Conservation (phyloP, 1,284 basidiomycete genomes). For the Trametes sp. region DNA sequence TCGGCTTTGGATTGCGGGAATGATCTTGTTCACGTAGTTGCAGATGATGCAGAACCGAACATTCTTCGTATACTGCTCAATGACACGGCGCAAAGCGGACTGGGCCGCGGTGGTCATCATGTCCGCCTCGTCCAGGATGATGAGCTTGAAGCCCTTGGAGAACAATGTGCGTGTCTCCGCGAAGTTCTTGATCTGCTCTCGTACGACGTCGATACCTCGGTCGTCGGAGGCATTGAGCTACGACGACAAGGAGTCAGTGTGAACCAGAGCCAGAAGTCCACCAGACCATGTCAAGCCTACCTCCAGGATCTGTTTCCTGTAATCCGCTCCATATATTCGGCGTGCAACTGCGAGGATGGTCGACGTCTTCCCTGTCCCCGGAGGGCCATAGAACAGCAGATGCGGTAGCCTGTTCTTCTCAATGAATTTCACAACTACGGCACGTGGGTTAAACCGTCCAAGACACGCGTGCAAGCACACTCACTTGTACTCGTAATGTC, state of each 20-base stretch:
- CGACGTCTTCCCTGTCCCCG: slow-evolving; percentile 97
- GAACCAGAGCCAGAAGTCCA: no score
- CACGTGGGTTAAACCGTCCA: not conserved
- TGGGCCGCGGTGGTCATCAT: slow-evolving; percentile 99
- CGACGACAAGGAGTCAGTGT: no score
- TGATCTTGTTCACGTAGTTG: slow-evolving; percentile 99
- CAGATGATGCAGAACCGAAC: slow-evolving; percentile 99
- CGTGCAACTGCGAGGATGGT: slow-evolving; percentile 97
- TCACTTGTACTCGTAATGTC: slow-evolving; percentile 93
- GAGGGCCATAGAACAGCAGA: slow-evolving; percentile 97
- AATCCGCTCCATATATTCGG: slow-evolving; percentile 87
- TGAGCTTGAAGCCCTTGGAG: slow-evolving; percentile 95
- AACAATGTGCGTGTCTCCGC: slow-evolving; percentile 94
- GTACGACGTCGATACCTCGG: slow-evolving; percentile 96
- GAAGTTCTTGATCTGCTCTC: slow-evolving; percentile 99
- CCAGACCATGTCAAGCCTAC: slow-evolving; percentile 50
- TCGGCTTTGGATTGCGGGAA: slow-evolving; percentile 97
- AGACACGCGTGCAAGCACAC: slow-evolving; percentile 36
- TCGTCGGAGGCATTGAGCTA: slow-evolving; percentile 98
- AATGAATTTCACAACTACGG: slow-evolving; percentile 94
- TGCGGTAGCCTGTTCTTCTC: slow-evolving; percentile 95
- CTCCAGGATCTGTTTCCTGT: slow-evolving; percentile 93
- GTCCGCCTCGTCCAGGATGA: slow-evolving; percentile 98
- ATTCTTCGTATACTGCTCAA: slow-evolving; percentile 99
- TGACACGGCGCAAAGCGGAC: slow-evolving; percentile 94